These are phyloP conservation scores for Imleria badia DNA, from an alignment of 768 basidiomycete species.

Conservation along the genomic window DNA sequence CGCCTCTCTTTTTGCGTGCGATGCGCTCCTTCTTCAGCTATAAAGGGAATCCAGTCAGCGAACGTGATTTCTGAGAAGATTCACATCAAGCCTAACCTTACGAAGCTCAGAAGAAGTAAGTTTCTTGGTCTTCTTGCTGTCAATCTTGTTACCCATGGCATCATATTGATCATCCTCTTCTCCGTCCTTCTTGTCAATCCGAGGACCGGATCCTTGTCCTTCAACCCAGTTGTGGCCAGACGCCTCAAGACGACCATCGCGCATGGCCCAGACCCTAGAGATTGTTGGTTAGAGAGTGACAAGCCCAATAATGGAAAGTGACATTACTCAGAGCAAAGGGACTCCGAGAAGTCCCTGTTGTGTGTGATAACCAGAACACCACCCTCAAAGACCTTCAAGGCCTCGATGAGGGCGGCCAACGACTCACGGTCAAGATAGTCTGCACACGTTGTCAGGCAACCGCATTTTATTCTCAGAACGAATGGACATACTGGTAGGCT, in stretches of 20 bases:
- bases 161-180: constrained; percentile 92
- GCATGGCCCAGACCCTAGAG: constrained; percentile 93
- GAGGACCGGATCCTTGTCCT: constrained; percentile 91
- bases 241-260: constrained; percentile 92
- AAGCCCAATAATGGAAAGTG: neutral
- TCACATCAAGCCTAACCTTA: constrained; percentile 48
- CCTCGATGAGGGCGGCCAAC: constrained; percentile 96
- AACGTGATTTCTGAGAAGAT: neutral
- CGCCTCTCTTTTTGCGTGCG: constrained; percentile 83
- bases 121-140: constrained; percentile 84
- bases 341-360: constrained; percentile 99
- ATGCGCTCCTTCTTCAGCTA: constrained; percentile 93
- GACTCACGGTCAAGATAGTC: constrained; percentile 99
- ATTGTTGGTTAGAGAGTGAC: neutral
- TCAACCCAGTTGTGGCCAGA: constrained; percentile 99
- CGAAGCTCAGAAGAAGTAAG: constrained; percentile 77
- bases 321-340: constrained; percentile 79
- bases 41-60: constrained; percentile 13
- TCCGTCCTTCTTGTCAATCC: constrained; percentile 92
- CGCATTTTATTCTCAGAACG: neutral
- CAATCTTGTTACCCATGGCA: constrained; percentile 98
- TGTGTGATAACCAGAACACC: constrained; percentile 98
- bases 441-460: constrained; percentile 24
- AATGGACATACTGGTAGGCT: constrained; percentile 76
- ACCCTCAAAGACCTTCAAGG: constrained; percentile 96